A percentile compares a stretch with the other conserved stretches of the same genome.
Evolutionary conservation across 2,329 filamentous ascomycete genomes (phyloP).

Genomic region (Venturiaceae sp.): DNA sequence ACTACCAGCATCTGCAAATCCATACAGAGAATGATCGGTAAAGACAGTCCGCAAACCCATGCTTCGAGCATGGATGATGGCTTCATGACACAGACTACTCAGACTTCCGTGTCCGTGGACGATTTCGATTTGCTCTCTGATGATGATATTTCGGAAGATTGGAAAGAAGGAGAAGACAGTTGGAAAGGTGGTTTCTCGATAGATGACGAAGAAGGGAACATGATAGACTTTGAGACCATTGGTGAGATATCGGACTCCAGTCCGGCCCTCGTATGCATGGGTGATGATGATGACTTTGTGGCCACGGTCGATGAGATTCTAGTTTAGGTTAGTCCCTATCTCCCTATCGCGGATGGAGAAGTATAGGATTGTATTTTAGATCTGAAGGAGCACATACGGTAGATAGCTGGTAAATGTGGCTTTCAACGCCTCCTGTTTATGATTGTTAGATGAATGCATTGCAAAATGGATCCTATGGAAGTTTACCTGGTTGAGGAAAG

Average conservation of each 20-base stretch:
- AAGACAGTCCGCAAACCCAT: constrained; percentile 96
- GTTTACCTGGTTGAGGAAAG: constrained; percentile 77
- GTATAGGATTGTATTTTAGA: background rate
- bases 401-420: constrained; percentile 95
- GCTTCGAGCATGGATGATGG: constrained; percentile 84
- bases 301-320: constrained; percentile 92
- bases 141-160: constrained; percentile 91
- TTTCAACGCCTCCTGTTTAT: constrained; percentile 69
- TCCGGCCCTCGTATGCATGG: constrained; percentile 84
- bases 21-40: constrained; percentile 94
- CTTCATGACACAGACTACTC: constrained; percentile 89
- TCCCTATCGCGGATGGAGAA: constrained; percentile 10
- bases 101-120: constrained; percentile 95
- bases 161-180: constrained; percentile 99
- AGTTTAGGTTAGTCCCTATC: constrained; percentile 10
- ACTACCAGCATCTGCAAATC: constrained; percentile 90
- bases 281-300: constrained; percentile 98
- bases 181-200: constrained; percentile 85
- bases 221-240: constrained; percentile 98
- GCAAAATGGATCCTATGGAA: background rate
- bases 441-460: constrained; percentile 13
- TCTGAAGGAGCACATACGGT: constrained; percentile 39
- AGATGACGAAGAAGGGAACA: constrained; percentile 91
- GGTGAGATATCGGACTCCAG: constrained; percentile 87
- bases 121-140: constrained; percentile 91